Evolutionary conservation across 1,139 yeast genomes (phyloP).

Genomic region (Candida tetrigidarum): DNA sequence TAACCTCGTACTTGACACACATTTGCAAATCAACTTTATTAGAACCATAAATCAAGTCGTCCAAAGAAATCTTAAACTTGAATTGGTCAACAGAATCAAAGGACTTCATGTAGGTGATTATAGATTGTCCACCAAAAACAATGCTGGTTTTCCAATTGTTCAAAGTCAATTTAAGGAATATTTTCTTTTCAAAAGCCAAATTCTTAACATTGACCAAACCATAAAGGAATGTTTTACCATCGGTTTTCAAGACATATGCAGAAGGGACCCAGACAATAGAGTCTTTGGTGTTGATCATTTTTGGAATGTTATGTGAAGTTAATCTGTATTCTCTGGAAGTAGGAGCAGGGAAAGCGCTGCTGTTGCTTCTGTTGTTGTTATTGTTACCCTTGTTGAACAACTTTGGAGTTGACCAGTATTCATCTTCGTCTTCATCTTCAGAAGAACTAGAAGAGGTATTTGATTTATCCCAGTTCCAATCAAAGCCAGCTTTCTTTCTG

Average conservation of each 20-base stretch:
- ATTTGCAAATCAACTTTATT: conserved; percentile 23
- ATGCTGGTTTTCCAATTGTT: conserved; percentile 42
- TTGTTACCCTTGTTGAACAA: conserved; percentile 3
- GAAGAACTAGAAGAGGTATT: conserved; percentile 8
- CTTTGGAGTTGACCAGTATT: conserved; percentile 17
- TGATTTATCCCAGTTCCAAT: conserved; percentile 17
- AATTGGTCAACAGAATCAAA: conserved; percentile 40
- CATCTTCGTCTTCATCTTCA: conserved; percentile 21
- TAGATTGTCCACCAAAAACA: conserved; percentile 27
- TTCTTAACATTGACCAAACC: conserved; percentile 43
- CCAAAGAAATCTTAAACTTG: conserved; percentile 37
- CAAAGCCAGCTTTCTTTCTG: conserved; percentile 17
- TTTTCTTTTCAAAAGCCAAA: conserved; percentile 41
- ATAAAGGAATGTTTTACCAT: conserved; percentile 17
- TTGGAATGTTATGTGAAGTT: conserved; percentile 18
- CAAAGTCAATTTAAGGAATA: conserved; percentile 40
- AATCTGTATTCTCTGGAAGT: conserved; percentile 17
- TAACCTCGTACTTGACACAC: conserved; percentile 31
- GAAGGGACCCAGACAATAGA: conserved; percentile 16
- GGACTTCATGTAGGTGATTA: conserved; percentile 29
- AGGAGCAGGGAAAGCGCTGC: background rate
- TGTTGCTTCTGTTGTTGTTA: conserved; percentile 1
- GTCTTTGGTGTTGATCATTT: conserved; percentile 10
- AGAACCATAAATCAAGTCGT: conserved; percentile 23
- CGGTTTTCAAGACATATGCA: conserved; percentile 18